Conservation (phyloP, 2,329 filamentous ascomycete genomes). For the Penicillium oxalicum region DNA sequence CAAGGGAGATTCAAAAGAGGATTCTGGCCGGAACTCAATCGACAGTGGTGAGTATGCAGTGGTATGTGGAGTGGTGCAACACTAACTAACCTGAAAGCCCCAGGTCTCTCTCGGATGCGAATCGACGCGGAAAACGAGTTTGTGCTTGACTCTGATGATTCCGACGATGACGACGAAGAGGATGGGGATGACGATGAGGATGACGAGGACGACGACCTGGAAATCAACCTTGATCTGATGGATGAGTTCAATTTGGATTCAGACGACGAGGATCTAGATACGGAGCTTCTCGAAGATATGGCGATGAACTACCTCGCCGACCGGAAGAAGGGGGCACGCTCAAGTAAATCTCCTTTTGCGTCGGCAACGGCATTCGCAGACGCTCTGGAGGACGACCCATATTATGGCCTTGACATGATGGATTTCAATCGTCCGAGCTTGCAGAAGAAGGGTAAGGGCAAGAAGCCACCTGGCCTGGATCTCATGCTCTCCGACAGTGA, state of each 20-base stretch:
- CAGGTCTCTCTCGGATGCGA: constrained; percentile 16
- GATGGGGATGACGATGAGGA: constrained; percentile 9
- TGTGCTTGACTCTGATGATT: constrained; percentile 7
- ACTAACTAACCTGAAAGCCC: constrained; percentile 4
- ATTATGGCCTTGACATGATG: constrained; percentile 76
- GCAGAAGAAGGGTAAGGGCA: constrained; percentile 58
- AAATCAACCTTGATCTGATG: neutral
- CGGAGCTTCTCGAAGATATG: constrained; percentile 47
- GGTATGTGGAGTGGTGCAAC: neutral
- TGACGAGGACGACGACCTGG: constrained; percentile 10
- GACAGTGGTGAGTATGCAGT: constrained; percentile 7
- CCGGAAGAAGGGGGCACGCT: constrained; percentile 43
- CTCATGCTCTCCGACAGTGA: constrained; percentile 62
- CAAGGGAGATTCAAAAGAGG: constrained; percentile 3
- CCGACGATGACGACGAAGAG: constrained; percentile 2
- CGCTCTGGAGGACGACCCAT: constrained; percentile 53
- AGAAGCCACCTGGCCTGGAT: constrained; percentile 44
- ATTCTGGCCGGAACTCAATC: constrained; percentile 10
- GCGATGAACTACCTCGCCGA: constrained; percentile 34
- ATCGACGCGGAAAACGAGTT: constrained; percentile 11
- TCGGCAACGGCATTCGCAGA: constrained; percentile 53
- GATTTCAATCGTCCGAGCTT: constrained; percentile 69
- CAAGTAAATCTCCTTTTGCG: constrained; percentile 39
- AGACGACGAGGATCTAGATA: constrained; percentile 9
- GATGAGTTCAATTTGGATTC: constrained; percentile 7